Evolutionary conservation across 306 rosid genomes (phyloP).

Genomic region (Quercus suber): DNA sequence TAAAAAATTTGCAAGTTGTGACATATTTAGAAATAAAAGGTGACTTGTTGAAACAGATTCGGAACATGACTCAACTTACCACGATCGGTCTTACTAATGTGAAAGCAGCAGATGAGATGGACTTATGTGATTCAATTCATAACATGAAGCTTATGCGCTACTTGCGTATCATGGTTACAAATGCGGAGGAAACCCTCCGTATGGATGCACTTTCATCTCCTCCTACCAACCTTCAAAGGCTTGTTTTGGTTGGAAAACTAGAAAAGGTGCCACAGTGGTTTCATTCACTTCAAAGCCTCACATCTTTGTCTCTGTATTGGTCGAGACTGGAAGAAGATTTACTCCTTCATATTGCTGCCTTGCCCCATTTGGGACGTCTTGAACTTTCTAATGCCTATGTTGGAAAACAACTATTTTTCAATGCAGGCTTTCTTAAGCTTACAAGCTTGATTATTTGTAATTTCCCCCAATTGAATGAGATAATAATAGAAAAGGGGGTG

Average conservation of each 20-base stretch:
- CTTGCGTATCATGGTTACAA: not conserved
- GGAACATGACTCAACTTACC: constrained; percentile 9
- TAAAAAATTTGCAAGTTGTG: constrained; percentile 9
- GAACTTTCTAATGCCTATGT: not conserved
- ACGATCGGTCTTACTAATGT: not conserved
- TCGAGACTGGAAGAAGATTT: constrained; percentile 2
- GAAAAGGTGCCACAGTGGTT: constrained; percentile 2
- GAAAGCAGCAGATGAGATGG: not conserved
- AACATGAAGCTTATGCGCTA: not conserved
- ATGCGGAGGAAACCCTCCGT: not conserved
- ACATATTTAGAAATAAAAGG: not conserved
- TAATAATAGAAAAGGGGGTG: no score
- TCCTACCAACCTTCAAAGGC: not conserved
- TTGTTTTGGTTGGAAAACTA: not conserved
- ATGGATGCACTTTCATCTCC: not conserved
- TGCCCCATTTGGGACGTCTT: not conserved
- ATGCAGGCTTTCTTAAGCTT: not conserved
- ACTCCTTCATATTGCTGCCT: not conserved
- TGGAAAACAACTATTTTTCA: not conserved
- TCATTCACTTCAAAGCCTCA: not conserved
- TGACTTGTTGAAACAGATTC: not conserved
- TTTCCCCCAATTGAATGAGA: no score
- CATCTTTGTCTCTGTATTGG: not conserved
- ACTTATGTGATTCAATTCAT: constrained; percentile 14
- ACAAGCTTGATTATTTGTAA: not conserved